phyloP scores from a whole-genome alignment of 2,329 filamentous ascomycete species.

The Trichoderma atroviride region DNA sequence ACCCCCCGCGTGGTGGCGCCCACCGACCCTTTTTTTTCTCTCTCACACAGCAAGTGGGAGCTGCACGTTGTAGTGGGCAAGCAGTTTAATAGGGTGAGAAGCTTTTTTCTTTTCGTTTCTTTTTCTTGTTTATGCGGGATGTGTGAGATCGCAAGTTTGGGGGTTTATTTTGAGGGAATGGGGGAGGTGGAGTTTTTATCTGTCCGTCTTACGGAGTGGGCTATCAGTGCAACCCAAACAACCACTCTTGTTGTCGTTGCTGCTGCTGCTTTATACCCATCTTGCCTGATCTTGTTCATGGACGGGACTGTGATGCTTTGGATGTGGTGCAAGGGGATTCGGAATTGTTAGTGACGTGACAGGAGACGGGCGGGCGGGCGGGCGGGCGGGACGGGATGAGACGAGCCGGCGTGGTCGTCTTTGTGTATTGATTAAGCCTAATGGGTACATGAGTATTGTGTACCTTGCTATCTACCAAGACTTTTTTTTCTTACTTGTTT shows the following conservation, averaged over 20 bases:
- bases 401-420: not conserved
- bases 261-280: not conserved
- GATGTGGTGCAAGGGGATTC: not conserved
- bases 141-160: slow-evolving; percentile 17
- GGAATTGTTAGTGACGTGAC: slow-evolving; percentile 1
- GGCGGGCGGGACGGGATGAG: slow-evolving; percentile 18
- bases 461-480: not conserved
- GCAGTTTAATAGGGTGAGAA: not conserved
- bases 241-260: not conserved
- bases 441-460: not conserved
- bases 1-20: not conserved
- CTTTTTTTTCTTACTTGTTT: not conserved
- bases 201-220: not conserved
- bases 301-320: not conserved
- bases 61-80: slow-evolving; percentile 2
- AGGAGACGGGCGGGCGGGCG: slow-evolving; percentile 6
- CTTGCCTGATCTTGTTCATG: not conserved
- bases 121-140: not conserved
- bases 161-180: not conserved
- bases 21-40: not conserved
- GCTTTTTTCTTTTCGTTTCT: too few species aligned
- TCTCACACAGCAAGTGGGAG: not conserved
- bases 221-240: not conserved
- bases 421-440: not conserved
- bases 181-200: not conserved